phyloP scores from a whole-genome alignment of 306 rosid genomes.

The Casuarina glauca region DNA sequence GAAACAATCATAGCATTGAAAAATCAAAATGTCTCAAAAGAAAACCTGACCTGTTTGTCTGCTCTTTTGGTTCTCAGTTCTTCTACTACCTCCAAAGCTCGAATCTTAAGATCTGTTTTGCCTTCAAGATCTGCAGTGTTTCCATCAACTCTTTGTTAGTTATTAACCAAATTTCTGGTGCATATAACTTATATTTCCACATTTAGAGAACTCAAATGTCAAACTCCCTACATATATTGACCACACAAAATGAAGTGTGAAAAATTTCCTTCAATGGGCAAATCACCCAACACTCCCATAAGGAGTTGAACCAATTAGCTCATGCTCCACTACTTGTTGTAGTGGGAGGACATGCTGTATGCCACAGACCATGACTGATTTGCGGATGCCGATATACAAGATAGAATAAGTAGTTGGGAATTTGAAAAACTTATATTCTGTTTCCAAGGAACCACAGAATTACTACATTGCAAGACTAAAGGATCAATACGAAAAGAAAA shows the following conservation, averaged over 20 bases:
- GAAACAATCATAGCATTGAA: slow-evolving; percentile 8
- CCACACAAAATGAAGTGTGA: neutral
- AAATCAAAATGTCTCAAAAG: slow-evolving; percentile 14
- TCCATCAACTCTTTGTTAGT: slow-evolving; percentile 7
- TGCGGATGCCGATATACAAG: neutral
- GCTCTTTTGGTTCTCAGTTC: slow-evolving; percentile 92
- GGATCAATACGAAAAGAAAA: neutral
- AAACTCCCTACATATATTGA: neutral
- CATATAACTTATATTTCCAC: neutral
- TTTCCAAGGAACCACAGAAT: neutral
- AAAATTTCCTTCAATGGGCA: neutral
- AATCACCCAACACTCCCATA: neutral
- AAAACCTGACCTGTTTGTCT: slow-evolving; percentile 78
- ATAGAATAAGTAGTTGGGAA: neutral
- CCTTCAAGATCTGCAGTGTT: slow-evolving; percentile 92
- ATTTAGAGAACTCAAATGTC: neutral
- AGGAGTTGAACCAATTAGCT: neutral
- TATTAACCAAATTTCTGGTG: neutral
- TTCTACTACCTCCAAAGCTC: slow-evolving; percentile 83
- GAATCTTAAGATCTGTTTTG: slow-evolving; percentile 87
- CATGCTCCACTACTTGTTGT: neutral
- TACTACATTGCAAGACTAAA: neutral
- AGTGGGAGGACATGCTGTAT: neutral
- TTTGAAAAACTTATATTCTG: neutral
- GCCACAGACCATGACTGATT: neutral